Percentiles rank a stretch among this genome's conserved stretches.
phyloP scores from a whole-genome alignment of 345 rosid genomes.

The Eucalyptus grandis region DNA sequence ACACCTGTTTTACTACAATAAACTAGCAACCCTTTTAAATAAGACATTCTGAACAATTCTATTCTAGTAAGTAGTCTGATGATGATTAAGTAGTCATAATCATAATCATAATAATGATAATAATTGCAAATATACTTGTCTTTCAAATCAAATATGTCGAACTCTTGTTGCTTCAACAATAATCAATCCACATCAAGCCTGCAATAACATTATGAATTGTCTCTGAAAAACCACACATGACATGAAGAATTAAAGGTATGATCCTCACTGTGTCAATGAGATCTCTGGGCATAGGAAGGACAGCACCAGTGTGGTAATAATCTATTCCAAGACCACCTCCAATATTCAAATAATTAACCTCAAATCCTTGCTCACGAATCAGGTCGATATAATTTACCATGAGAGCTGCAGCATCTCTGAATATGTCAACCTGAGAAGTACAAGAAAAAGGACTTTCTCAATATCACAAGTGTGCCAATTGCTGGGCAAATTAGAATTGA shows the following conservation, averaged over 20 bases:
- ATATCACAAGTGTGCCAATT: neutral
- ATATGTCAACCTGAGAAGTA: slow-evolving; percentile 78
- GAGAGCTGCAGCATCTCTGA: slow-evolving; percentile 86
- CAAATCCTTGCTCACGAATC: slow-evolving; percentile 87
- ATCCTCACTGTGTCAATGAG: slow-evolving; percentile 80
- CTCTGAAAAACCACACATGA: neutral
- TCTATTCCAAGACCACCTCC: slow-evolving; percentile 99
- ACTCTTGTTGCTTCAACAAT: neutral
- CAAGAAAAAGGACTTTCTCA: neutral
- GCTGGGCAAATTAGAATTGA: neutral
- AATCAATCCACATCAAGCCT: neutral
- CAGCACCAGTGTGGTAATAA: slow-evolving; percentile 73
- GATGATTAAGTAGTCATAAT: neutral
- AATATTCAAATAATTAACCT: slow-evolving; percentile 77
- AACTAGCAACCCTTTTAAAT: neutral
- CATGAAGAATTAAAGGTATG: neutral
- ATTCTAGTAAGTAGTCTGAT: neutral
- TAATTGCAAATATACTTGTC: neutral
- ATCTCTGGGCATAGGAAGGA: slow-evolving; percentile 90
- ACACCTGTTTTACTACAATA: neutral
- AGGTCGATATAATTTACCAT: slow-evolving; percentile 86
- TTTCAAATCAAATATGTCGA: neutral
- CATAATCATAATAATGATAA: neutral
- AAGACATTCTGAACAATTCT: neutral
- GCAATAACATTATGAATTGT: neutral